phyloP scores from a whole-genome alignment of 1,139 yeast genomes.

The Candida gigantensis region DNA sequence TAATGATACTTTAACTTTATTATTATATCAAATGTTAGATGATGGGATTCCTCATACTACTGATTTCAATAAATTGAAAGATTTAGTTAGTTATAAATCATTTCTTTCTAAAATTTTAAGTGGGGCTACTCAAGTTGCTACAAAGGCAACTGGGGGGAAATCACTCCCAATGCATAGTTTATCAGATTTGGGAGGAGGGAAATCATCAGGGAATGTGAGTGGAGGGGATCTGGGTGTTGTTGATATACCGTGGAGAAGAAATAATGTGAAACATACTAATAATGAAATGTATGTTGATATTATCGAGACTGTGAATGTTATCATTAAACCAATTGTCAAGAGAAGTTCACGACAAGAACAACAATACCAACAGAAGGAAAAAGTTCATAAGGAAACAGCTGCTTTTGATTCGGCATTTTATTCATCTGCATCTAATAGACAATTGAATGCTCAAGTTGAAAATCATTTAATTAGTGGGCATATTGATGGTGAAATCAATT shows the following conservation, averaged over 20 bases:
- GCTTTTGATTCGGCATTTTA: constrained; percentile 40
- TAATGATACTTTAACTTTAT: constrained; percentile 61
- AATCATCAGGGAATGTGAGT: too few species aligned
- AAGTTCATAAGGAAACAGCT: constrained; percentile 10
- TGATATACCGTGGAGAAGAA: constrained; percentile 73
- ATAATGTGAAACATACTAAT: constrained; percentile 63
- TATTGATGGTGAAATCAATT: constrained; percentile 65
- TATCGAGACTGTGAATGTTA: constrained; percentile 56
- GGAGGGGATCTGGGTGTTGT: too few species aligned
- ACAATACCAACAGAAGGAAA: constrained; percentile 13
- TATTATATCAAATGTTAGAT: constrained; percentile 62
- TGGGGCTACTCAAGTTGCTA: constrained; percentile 34
- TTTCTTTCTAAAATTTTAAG: constrained; percentile 39
- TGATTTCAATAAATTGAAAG: constrained; percentile 70
- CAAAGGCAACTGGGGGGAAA: constrained; percentile 20
- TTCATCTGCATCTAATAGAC: constrained; percentile 23
- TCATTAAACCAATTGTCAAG: constrained; percentile 30
- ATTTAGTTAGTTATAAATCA: constrained; percentile 63
- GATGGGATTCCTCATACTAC: constrained; percentile 73
- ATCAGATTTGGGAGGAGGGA: too few species aligned
- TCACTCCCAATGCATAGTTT: too few species aligned
- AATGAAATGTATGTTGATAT: constrained; percentile 85
- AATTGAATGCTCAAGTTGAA: constrained; percentile 18
- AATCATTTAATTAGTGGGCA: constrained; percentile 52
- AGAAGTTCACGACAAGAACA: constrained; percentile 1